These are phyloP conservation scores for Hebeloma cylindrosporum DNA, from an alignment of 768 basidiomycete genomes.

Conservation along the genomic window DNA sequence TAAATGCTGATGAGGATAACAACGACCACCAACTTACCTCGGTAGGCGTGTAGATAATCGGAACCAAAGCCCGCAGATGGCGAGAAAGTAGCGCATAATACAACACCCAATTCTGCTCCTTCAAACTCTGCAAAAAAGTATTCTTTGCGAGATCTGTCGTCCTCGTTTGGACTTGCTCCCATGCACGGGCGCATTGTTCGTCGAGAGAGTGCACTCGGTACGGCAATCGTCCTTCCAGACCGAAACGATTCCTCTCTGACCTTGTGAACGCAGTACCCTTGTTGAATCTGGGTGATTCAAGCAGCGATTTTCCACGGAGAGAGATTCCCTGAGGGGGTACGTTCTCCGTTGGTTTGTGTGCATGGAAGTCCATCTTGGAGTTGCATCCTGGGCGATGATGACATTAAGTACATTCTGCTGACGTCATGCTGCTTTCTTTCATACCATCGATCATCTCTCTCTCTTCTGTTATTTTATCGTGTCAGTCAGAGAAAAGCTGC, in stretches of 20 bases:
- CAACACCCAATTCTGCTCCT: constrained; percentile 80
- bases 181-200: constrained; percentile 75
- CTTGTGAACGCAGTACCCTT: constrained; percentile 78
- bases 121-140: constrained; percentile 72
- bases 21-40: constrained; percentile 42
- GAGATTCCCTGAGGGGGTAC: constrained; percentile 40
- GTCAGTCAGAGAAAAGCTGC: too few species aligned
- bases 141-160: constrained; percentile 55
- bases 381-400: too few species aligned
- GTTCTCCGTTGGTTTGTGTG: constrained; percentile 23
- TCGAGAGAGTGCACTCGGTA: constrained; percentile 62
- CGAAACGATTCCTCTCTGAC: constrained; percentile 69
- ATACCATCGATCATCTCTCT: too few species aligned
- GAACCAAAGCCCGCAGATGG: constrained; percentile 61
- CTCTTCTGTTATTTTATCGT: too few species aligned
- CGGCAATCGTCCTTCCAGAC: constrained; percentile 53
- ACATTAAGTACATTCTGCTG: too few species aligned
- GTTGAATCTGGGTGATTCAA: constrained; percentile 69
- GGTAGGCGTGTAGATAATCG: constrained; percentile 83
- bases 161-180: constrained; percentile 51
- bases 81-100: constrained; percentile 67
- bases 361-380: constrained; percentile 16
- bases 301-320: constrained; percentile 59
- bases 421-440: too few species aligned
- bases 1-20: neutral